Evolutionary conservation across 805 yeast genomes (phyloP).

Genomic region (Priceomyces melissophilus): DNA sequence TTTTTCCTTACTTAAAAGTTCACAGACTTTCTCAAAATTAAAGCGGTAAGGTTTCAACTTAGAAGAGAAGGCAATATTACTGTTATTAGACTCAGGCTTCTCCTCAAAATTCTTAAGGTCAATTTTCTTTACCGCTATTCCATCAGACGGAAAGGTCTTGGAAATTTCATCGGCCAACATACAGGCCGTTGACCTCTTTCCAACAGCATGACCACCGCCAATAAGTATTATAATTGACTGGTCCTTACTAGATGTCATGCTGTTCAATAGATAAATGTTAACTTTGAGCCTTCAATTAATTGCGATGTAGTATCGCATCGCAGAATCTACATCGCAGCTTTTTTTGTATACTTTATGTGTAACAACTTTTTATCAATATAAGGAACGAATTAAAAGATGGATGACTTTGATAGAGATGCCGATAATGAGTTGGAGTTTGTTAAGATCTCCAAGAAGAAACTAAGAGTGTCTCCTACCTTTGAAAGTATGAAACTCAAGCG

Average conservation of each 20-base stretch:
- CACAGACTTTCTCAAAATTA: slow-evolving; percentile 28
- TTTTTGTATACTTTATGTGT: background rate
- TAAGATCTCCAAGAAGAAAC: slow-evolving; percentile 46
- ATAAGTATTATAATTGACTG: slow-evolving; percentile 38
- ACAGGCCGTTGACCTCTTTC: slow-evolving; percentile 41
- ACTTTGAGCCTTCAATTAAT: background rate
- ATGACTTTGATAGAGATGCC: slow-evolving; percentile 58
- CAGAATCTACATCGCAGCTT: background rate
- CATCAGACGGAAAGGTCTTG: slow-evolving; percentile 8
- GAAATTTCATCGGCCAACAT: slow-evolving; percentile 31
- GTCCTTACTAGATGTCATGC: background rate
- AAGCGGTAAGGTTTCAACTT: slow-evolving; percentile 39
- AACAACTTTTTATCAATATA: background rate
- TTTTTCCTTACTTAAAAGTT: slow-evolving; percentile 11
- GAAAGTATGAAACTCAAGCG: slow-evolving; percentile 42
- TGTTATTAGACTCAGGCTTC: slow-evolving; percentile 1
- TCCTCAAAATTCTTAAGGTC: slow-evolving; percentile 43
- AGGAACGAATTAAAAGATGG: slow-evolving; percentile 11
- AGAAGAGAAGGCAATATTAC: background rate
- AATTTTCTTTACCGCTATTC: slow-evolving; percentile 28
- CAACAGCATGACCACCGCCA: slow-evolving; percentile 64
- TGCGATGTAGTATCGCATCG: slow-evolving; percentile 2
- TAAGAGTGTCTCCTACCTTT: slow-evolving; percentile 48
- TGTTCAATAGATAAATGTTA: background rate
- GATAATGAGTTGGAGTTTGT: slow-evolving; percentile 52